Evolutionary conservation across 75 land plant species (phyloP).

Genomic region (Selaginella tamariscina): DNA sequence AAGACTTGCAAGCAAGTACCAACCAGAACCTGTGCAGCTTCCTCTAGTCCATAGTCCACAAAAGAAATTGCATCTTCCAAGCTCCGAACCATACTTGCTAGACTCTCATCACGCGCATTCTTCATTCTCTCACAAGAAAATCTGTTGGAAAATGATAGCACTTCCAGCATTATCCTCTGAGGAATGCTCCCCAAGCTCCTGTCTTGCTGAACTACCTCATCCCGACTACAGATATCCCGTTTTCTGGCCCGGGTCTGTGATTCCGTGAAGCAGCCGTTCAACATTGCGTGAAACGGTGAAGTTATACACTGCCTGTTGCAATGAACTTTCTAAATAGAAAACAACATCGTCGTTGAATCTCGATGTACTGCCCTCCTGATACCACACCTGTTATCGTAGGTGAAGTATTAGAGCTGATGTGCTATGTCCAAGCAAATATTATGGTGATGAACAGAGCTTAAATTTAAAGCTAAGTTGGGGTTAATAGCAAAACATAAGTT

Average conservation of each 20-base stretch:
- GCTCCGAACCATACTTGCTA: conserved; percentile 48
- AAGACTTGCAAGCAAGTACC: conserved; percentile 85
- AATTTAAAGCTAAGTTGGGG: too few species aligned
- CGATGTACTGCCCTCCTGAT: conserved; percentile 30
- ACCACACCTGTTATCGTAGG: too few species aligned
- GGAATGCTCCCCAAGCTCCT: conserved; percentile 26
- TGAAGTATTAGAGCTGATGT: too few species aligned
- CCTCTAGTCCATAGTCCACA: conserved; percentile 73
- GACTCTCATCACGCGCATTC: conserved; percentile 66
- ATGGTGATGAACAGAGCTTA: too few species aligned
- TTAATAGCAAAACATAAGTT: too few species aligned
- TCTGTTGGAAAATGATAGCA: conserved; percentile 79
- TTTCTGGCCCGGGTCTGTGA: conserved; percentile 43
- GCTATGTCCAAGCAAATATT: too few species aligned
- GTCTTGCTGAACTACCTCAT: too few species aligned
- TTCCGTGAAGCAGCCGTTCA: conserved; percentile 80
- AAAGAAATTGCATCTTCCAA: conserved; percentile 73
- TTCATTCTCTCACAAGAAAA: conserved; percentile 87
- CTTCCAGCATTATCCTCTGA: conserved; percentile 56
- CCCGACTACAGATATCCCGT: conserved; percentile 48
- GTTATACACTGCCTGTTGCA: conserved; percentile 79
- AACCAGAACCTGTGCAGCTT: conserved; percentile 52
- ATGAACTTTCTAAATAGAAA: conserved; percentile 52
- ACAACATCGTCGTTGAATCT: conserved; percentile 28
- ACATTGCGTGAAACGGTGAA: conserved; percentile 83